phyloP scores from a whole-genome alignment of 2,329 filamentous ascomycete genomes.

The Harringtonia lauricola region DNA sequence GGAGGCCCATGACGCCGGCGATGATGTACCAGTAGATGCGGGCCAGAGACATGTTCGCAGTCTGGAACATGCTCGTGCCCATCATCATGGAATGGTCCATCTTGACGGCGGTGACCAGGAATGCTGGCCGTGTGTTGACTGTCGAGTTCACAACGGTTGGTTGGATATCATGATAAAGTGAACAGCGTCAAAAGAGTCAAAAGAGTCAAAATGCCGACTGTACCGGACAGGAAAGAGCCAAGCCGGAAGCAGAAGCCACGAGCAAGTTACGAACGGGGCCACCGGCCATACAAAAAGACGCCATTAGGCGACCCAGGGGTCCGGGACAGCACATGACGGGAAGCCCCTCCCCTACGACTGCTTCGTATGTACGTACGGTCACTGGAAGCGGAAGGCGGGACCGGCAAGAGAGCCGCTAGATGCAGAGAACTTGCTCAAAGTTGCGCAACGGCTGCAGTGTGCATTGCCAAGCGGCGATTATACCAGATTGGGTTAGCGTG shows the following conservation, averaged over 20 bases:
- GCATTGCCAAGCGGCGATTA: background rate
- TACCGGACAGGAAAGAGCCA: too few relatives aligned
- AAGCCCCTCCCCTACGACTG: too few relatives aligned
- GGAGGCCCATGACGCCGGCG: constrained; percentile 32
- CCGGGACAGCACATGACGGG: too few relatives aligned
- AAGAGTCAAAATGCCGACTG: too few relatives aligned
- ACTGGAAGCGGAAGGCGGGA: background rate
- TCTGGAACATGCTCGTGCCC: constrained; percentile 28
- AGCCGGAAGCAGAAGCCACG: too few relatives aligned
- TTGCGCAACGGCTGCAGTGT: constrained; percentile 22
- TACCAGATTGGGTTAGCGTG: background rate
- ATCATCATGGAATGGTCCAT: constrained; percentile 17
- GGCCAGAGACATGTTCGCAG: constrained; percentile 39
- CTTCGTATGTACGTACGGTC: background rate
- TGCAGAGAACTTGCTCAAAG: constrained; percentile 37
- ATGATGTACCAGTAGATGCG: constrained; percentile 49
- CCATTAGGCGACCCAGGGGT: too few relatives aligned
- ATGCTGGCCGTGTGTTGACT: too few relatives aligned
- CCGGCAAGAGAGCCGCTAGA: background rate
- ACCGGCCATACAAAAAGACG: too few relatives aligned
- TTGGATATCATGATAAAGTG: too few relatives aligned
- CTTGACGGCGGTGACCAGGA: constrained; percentile 1
- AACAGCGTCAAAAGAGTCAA: too few relatives aligned
- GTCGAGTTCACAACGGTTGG: too few relatives aligned
- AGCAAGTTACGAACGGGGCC: too few relatives aligned